Conservation (phyloP, 108 stramenopile species). For the Epithemia pelagica region DNA sequence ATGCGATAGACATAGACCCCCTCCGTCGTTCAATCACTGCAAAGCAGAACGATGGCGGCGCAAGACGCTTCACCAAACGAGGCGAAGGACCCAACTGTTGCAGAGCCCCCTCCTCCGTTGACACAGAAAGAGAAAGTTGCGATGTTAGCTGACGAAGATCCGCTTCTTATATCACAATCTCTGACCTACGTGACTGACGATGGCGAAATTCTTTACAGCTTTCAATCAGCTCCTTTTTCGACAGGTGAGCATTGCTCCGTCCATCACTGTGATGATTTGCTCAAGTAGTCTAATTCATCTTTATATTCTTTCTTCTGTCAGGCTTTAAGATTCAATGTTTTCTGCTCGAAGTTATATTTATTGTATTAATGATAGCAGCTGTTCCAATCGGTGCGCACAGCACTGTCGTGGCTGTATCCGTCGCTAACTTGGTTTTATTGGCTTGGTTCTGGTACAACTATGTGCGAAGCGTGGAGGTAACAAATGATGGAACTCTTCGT, state of each 20-base stretch:
- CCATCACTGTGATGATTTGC: background rate
- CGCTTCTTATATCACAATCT: slow-evolving; percentile 79
- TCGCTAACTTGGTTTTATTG: slow-evolving; percentile 68
- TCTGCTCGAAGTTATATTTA: slow-evolving; percentile 62
- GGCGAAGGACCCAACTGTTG: background rate
- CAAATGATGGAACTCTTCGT: slow-evolving; percentile 66
- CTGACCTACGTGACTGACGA: slow-evolving; percentile 87
- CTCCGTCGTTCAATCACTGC: too few species aligned
- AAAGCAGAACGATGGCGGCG: background rate
- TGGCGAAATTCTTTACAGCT: slow-evolving; percentile 68
- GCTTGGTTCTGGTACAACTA: slow-evolving; percentile 90
- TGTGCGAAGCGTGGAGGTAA: slow-evolving; percentile 80
- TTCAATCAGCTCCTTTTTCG: slow-evolving; percentile 76
- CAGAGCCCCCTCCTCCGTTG: background rate
- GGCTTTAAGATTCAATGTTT: slow-evolving; percentile 77
- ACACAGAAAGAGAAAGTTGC: slow-evolving; percentile 5
- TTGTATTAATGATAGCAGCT: slow-evolving; percentile 51
- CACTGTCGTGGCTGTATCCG: slow-evolving; percentile 67
- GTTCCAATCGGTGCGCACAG: slow-evolving; percentile 82
- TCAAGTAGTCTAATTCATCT: background rate
- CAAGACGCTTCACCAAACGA: background rate
- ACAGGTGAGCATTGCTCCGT: slow-evolving; percentile 53
- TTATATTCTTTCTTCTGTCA: slow-evolving; percentile 12
- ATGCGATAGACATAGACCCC: too few species aligned
- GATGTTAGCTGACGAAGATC: slow-evolving; percentile 62